A percentile compares a stretch with the other conserved stretches of the same genome.
Conservation (phyloP, 2,329 filamentous ascomycete genomes). For the Fusarium euwallaceae region DNA sequence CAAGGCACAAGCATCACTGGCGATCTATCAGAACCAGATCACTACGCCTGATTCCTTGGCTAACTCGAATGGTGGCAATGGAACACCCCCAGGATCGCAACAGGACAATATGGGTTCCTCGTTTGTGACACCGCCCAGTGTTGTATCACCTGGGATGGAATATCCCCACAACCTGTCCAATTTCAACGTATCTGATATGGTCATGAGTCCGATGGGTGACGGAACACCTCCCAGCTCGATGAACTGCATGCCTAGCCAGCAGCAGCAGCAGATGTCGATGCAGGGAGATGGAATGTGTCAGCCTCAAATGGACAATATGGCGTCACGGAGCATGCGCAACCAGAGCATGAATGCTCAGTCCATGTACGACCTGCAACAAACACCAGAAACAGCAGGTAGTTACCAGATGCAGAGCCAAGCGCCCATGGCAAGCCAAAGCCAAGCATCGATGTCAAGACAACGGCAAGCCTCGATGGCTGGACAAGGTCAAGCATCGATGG, state of each 20-base stretch:
- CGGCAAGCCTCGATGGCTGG: not conserved
- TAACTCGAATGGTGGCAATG: slow-evolving; percentile 49
- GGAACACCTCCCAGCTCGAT: slow-evolving; percentile 38
- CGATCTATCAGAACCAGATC: slow-evolving; percentile 62
- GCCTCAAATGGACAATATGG: slow-evolving; percentile 47
- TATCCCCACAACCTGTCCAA: slow-evolving; percentile 60
- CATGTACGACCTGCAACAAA: slow-evolving; percentile 46
- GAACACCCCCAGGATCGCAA: slow-evolving; percentile 47
- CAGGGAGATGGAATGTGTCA: slow-evolving; percentile 49
- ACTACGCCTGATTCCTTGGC: slow-evolving; percentile 51
- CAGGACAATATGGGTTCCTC: slow-evolving; percentile 60
- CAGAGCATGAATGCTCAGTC: slow-evolving; percentile 46
- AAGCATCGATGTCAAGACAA: slow-evolving; percentile 40
- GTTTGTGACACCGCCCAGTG: slow-evolving; percentile 65
- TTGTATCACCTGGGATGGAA: slow-evolving; percentile 67
- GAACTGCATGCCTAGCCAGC: slow-evolving; percentile 41
- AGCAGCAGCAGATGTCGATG: slow-evolving; percentile 45
- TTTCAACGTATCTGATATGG: slow-evolving; percentile 66
- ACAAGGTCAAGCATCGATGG: not conserved
- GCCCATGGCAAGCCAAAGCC: slow-evolving; percentile 47
- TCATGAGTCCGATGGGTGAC: slow-evolving; percentile 63
- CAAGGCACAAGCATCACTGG: slow-evolving; percentile 55
- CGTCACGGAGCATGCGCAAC: slow-evolving; percentile 45
- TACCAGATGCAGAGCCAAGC: slow-evolving; percentile 50
- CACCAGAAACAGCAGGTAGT: slow-evolving; percentile 49